Conservation (phyloP, 2,329 filamentous ascomycete species). For the Fusarium pininemorale region DNA sequence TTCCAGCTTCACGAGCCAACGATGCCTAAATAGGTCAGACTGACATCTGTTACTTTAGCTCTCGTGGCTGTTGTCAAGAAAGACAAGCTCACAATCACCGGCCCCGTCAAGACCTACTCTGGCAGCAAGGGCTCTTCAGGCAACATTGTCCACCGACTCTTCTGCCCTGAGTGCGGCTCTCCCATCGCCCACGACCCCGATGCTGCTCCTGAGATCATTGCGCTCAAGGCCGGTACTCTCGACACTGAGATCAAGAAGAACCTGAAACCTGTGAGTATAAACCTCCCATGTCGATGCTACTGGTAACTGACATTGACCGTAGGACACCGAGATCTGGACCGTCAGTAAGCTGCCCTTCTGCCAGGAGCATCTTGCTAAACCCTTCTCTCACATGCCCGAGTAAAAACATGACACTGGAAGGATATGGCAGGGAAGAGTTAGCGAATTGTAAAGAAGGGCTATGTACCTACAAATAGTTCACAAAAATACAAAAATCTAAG, state of each 20-base stretch:
- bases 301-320: slow-evolving; percentile 15
- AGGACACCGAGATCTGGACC: slow-evolving; percentile 77
- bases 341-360: slow-evolving; percentile 75
- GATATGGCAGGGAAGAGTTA: slow-evolving; percentile 9
- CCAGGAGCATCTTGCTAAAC: slow-evolving; percentile 70
- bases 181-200: slow-evolving; percentile 77
- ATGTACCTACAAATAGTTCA: background rate
- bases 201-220: slow-evolving; percentile 74
- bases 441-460: background rate
- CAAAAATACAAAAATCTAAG: background rate
- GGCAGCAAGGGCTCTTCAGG: slow-evolving; percentile 66
- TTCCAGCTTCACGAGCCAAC: background rate
- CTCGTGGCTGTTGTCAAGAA: slow-evolving; percentile 73
- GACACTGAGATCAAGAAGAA: slow-evolving; percentile 72
- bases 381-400: slow-evolving; percentile 71
- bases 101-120: slow-evolving; percentile 71
- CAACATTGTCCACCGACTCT: slow-evolving; percentile 71
- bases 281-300: too few relatives aligned
- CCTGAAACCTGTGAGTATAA: slow-evolving; percentile 66
- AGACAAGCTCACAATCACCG: slow-evolving; percentile 70
- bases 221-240: slow-evolving; percentile 73
- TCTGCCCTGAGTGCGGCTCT: slow-evolving; percentile 75
- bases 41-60: slow-evolving; percentile 52
- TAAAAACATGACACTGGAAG: slow-evolving; percentile 44
- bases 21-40: background rate